These are phyloP conservation scores for Gryganskiella cystojenkinii DNA, from an alignment of 192 early-diverging fungal species.

Conservation along the genomic window DNA sequence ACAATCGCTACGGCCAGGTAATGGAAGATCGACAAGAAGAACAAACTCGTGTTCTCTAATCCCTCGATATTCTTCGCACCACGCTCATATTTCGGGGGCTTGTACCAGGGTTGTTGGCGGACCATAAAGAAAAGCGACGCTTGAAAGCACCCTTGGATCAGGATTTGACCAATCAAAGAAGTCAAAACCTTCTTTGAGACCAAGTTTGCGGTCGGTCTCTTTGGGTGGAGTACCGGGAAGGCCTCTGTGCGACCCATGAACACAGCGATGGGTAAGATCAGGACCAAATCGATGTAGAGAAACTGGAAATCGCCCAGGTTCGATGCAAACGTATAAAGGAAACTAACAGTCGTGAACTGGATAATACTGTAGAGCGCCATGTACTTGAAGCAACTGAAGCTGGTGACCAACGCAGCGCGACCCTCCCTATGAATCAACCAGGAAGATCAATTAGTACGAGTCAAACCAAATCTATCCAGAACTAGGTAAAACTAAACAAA, in stretches of 20 bases:
- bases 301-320: slow-evolving; percentile 97
- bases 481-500: too few relatives aligned
- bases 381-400: slow-evolving; percentile 98
- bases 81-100: slow-evolving; percentile 68
- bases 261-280: slow-evolving; percentile 90
- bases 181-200: slow-evolving; percentile 92
- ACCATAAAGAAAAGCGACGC: slow-evolving; percentile 77
- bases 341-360: slow-evolving; percentile 94
- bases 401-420: slow-evolving; percentile 94
- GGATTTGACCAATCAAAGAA: slow-evolving; percentile 91
- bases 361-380: slow-evolving; percentile 98
- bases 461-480: too few relatives aligned
- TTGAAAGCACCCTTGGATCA: slow-evolving; percentile 88
- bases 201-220: slow-evolving; percentile 91
- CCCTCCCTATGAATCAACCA: slow-evolving; percentile 74
- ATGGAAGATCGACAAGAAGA: slow-evolving; percentile 91
- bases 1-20: slow-evolving; percentile 91
- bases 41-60: slow-evolving; percentile 93
- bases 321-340: slow-evolving; percentile 88
- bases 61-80: slow-evolving; percentile 76
- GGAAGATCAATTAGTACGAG: background rate
- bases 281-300: slow-evolving; percentile 90
- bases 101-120: slow-evolving; percentile 74
- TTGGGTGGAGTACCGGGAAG: slow-evolving; percentile 74
- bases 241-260: slow-evolving; percentile 94